phyloP scores from a whole-genome alignment of 2,329 filamentous ascomycete genomes.

The Pyrenophora graminea region DNA sequence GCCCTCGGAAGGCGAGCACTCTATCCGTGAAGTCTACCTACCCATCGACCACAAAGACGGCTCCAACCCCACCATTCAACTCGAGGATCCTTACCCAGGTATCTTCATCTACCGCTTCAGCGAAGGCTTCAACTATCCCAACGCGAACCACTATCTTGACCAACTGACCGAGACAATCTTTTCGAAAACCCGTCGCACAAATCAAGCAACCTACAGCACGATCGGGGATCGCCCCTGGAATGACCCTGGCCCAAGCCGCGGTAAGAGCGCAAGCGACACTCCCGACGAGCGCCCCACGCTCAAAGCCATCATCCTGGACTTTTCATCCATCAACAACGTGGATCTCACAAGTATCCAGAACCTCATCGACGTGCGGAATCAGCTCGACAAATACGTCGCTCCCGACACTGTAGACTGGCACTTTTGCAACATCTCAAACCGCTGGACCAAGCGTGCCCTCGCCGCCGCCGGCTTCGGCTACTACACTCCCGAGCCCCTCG shows the following conservation, averaged over 20 bases:
- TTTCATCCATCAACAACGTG: conserved; percentile 91
- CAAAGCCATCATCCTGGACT: conserved; percentile 89
- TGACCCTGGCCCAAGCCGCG: conserved; percentile 75
- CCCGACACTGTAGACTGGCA: conserved; percentile 93
- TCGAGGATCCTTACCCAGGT: conserved; percentile 83
- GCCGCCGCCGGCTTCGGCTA: conserved; percentile 89
- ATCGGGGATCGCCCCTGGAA: conserved; percentile 87
- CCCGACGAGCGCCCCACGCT: conserved; percentile 66
- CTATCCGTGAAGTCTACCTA: conserved; percentile 78
- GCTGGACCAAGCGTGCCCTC: conserved; percentile 92
- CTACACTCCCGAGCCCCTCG: conserved; percentile 61
- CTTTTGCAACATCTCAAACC: conserved; percentile 87
- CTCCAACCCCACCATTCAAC: conserved; percentile 79
- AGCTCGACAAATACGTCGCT: conserved; percentile 83
- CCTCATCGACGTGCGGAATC: conserved; percentile 92
- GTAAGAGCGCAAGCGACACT: conserved; percentile 49
- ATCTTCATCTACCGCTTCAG: conserved; percentile 97
- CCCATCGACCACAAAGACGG: conserved; percentile 86
- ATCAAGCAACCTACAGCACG: conserved; percentile 63
- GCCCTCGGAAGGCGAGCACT: conserved; percentile 43
- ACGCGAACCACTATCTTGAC: conserved; percentile 86
- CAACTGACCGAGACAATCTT: conserved; percentile 56
- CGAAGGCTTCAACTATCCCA: conserved; percentile 96
- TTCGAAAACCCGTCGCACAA: conserved; percentile 74
- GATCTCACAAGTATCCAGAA: conserved; percentile 93